Evolutionary conservation across 2,329 filamentous ascomycete genomes (phyloP).

Genomic region (Chaetomium globosum): DNA sequence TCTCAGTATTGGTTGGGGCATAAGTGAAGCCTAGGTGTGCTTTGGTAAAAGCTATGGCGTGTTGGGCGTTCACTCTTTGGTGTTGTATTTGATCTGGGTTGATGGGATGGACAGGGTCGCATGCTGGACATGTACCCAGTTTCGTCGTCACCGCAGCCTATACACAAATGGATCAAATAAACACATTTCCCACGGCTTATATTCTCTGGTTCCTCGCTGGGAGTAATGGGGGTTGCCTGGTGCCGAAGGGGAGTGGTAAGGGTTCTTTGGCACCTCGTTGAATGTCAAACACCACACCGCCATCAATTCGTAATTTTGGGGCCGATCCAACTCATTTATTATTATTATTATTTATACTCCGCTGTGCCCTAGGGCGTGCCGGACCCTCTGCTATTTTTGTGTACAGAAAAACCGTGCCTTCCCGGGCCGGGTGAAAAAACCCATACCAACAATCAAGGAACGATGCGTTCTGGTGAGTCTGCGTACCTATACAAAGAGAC

Average conservation of each 20-base stretch:
- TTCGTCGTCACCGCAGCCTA: not conserved
- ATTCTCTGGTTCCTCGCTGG: not conserved
- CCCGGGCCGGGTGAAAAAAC: no score
- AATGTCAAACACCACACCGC: no score
- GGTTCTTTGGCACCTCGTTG: no score
- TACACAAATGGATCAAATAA: not conserved
- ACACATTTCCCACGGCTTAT: not conserved
- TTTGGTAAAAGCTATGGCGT: not conserved
- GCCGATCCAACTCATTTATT: no score
- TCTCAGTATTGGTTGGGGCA: not conserved
- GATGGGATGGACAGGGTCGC: not conserved
- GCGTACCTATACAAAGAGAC: no score
- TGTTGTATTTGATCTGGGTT: not conserved
- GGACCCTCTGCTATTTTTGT: no score
- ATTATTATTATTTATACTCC: no score
- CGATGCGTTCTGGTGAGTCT: no score
- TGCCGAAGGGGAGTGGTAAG: not conserved
- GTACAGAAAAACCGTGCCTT: no score
- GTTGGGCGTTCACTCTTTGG: not conserved
- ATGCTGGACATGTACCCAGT: not conserved
- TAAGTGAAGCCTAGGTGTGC: not conserved
- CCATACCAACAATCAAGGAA: no score
- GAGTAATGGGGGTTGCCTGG: not conserved
- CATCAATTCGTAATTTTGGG: no score
- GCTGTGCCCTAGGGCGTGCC: no score